Base-by-base conservation (phyloP, 257 asterid species). In the Osmanthus fragrans region DNA sequence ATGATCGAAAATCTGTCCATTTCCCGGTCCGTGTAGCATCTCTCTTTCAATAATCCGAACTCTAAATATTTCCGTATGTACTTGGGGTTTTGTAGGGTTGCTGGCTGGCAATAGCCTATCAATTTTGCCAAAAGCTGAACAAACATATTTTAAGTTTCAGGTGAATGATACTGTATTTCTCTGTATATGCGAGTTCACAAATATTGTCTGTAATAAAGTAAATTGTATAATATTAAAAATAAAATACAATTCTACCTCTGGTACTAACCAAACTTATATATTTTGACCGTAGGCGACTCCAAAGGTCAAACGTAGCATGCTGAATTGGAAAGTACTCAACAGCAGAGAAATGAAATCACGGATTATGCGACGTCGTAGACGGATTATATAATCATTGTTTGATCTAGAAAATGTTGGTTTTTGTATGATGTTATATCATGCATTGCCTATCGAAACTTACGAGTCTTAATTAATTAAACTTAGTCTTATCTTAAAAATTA, bases 131-230 rank as follows among this genome's bases (percentile, higher is more conserved):
- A 87, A 78, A 77, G 47, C 84, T 42, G 85, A 78, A 84, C 71
- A 72, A 34, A 76, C 84, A 25, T 80, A 16, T 74, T 90, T 90
- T 73, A 86, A 85, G 58, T 90, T 92, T 77, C 85, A 88, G 92
- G 96, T 92, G 18, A 39, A 75, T 40, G n/a, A 21, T 18, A 19
- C 51, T 33, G 1, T 12, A 4, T 45, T 56, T 39, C 12, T n/a
- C 36, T 51, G 37, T 51, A 18, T 19, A 19, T 1, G 3, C 19
- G 0, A 0, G 54, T 9, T 6, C 5, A 45, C 12, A 45, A 3
- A 15, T 12, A 13, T 45, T 45, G 15, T 25, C 7, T 32, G 37
- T 4, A 1, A 70, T 19, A 49, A 30, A 63, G 19, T 54, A 11
- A 4, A 2, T 47, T 78, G 33, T 9, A 39, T 9, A 36, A 1